Evolutionary conservation across 2,329 filamentous ascomycete genomes (phyloP).

Genomic region (Colletotrichum horii): DNA sequence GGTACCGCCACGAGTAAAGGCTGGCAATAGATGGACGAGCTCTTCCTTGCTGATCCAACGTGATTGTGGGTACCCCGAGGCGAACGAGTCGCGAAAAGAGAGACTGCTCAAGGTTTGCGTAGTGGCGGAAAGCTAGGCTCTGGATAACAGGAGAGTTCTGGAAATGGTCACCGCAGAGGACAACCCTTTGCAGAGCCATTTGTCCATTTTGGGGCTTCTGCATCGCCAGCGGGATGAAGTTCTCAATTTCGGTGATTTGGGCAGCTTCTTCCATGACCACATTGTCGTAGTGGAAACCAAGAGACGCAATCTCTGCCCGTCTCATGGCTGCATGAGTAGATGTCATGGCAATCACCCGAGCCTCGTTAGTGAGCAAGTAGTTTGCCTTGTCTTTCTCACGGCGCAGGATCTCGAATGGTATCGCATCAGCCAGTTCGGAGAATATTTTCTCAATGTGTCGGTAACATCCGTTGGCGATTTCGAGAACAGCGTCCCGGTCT

Average conservation of each 20-base stretch:
- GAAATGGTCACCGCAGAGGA: slow-evolving; percentile 92
- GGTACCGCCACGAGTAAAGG: slow-evolving; percentile 94
- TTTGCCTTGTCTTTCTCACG: slow-evolving; percentile 92
- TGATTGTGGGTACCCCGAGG: slow-evolving; percentile 88
- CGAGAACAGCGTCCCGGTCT: slow-evolving; percentile 70
- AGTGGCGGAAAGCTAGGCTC: slow-evolving; percentile 91
- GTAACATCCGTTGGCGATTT: slow-evolving; percentile 85
- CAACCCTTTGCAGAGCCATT: slow-evolving; percentile 81
- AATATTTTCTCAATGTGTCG: slow-evolving; percentile 90
- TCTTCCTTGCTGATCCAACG: slow-evolving; percentile 91
- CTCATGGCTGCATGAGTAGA: slow-evolving; percentile 97
- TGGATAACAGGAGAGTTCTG: slow-evolving; percentile 97
- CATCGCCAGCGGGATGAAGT: slow-evolving; percentile 92
- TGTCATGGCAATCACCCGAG: slow-evolving; percentile 98
- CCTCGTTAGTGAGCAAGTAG: slow-evolving; percentile 92
- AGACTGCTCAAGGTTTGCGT: slow-evolving; percentile 94
- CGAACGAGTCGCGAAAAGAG: slow-evolving; percentile 91
- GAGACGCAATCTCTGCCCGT: slow-evolving; percentile 82
- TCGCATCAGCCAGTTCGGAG: slow-evolving; percentile 87
- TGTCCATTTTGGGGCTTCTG: slow-evolving; percentile 79
- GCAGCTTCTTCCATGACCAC: slow-evolving; percentile 98
- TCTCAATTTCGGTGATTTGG: slow-evolving; percentile 96
- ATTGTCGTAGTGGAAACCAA: slow-evolving; percentile 98
- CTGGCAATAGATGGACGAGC: slow-evolving; percentile 85
- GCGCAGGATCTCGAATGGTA: slow-evolving; percentile 92